These are phyloP conservation scores for Cyberlindnera xishuangbannaensis DNA, from an alignment of 805 yeast species.

Conservation along the genomic window DNA sequence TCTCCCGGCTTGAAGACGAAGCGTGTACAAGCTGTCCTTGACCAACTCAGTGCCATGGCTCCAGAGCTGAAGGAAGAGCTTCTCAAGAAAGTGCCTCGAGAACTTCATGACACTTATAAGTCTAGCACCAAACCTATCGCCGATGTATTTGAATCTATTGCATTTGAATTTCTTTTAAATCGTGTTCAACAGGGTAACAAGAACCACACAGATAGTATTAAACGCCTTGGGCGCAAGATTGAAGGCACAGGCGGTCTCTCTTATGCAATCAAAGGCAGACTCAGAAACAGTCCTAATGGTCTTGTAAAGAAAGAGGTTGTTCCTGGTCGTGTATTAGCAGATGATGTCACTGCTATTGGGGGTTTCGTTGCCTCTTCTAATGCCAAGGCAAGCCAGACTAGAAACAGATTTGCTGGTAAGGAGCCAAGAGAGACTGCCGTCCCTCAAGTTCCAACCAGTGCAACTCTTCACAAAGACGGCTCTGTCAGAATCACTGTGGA, in stretches of 20 bases:
- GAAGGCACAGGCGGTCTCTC: conserved; percentile 77
- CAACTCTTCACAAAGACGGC: conserved; percentile 31
- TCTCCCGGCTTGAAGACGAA: conserved; percentile 1
- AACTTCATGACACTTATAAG: conserved; percentile 16
- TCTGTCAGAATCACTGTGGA: conserved; percentile 17
- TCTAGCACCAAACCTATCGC: conserved; percentile 22
- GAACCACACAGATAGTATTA: conserved; percentile 9
- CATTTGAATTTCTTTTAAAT: conserved; percentile 27
- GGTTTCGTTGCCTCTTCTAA: conserved; percentile 40
- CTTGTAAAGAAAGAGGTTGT: conserved; percentile 44
- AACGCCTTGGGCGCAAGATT: conserved; percentile 22
- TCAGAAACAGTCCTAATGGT: conserved; percentile 69
- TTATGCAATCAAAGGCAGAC: conserved; percentile 62
- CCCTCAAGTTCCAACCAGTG: conserved; percentile 31
- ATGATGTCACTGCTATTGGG: conserved; percentile 48
- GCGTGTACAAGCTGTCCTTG: conserved; percentile 8
- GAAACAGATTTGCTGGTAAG: conserved; percentile 33
- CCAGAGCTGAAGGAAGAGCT: conserved; percentile 51
- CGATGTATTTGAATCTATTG: conserved; percentile 26
- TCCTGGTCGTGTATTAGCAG: conserved; percentile 62
- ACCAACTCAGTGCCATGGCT: conserved; percentile 30
- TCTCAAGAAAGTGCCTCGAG: conserved; percentile 43
- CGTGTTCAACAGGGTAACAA: conserved; percentile 5
- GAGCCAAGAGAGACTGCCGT: conserved; percentile 37
- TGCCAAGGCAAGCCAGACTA: conserved; percentile 13